Conservation (phyloP, 148 eudicot genomes). For the Cornus florida region DNA sequence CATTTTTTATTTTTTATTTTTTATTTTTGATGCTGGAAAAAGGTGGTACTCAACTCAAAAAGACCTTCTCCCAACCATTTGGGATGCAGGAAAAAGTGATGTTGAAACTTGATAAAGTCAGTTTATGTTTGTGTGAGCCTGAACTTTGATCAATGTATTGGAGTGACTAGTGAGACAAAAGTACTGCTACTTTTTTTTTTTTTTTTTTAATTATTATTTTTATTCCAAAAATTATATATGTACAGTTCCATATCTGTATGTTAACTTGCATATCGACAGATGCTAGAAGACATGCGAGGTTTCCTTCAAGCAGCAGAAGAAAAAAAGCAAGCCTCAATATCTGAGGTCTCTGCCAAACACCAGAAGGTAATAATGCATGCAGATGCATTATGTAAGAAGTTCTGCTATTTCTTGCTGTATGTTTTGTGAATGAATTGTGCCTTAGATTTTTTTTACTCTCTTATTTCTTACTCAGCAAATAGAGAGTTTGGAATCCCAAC, state of each 20-base stretch:
- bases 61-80: not conserved
- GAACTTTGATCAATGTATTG: not conserved
- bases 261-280: conserved; percentile 40
- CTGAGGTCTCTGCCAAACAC: conserved; percentile 80
- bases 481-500: conserved; percentile 84
- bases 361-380: conserved; percentile 59
- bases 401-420: not conserved
- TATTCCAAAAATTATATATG: not conserved
- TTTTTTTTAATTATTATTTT: too few species aligned
- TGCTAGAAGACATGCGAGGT: conserved; percentile 73
- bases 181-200: not conserved
- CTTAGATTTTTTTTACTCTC: conserved; percentile 8
- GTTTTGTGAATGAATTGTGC: not conserved
- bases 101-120: not conserved
- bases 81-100: not conserved
- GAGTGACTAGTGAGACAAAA: not conserved
- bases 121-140: not conserved
- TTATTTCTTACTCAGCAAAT: conserved; percentile 50
- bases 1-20: not conserved
- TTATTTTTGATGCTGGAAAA: not conserved
- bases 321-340: conserved; percentile 65
- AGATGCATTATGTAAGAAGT: conserved; percentile 10
- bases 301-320: conserved; percentile 77
- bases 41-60: not conserved
- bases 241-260: conserved; percentile 1